Evolutionary conservation across 805 yeast genomes (phyloP).

Genomic region (Kodamaea laetipori): DNA sequence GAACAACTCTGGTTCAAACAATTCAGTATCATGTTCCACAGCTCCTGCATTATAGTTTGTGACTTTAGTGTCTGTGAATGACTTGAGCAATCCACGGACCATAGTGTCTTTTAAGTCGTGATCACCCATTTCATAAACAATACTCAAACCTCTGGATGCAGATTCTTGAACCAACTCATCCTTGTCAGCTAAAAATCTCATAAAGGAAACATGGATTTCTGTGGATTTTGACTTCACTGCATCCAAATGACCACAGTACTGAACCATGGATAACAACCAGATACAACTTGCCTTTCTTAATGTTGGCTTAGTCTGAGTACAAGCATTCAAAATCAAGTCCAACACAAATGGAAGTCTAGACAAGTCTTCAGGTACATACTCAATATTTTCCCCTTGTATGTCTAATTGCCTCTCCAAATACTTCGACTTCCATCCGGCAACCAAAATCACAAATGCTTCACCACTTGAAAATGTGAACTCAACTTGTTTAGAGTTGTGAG

Average conservation of each 20-base stretch:
- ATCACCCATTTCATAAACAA: constrained; percentile 79
- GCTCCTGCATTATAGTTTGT: constrained; percentile 61
- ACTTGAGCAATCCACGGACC: constrained; percentile 68
- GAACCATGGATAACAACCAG: constrained; percentile 81
- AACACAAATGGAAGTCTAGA: constrained; percentile 40
- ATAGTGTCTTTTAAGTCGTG: constrained; percentile 65
- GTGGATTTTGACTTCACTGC: constrained; percentile 45
- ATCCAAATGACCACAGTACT: constrained; percentile 60
- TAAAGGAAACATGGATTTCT: constrained; percentile 72
- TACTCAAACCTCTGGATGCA: constrained; percentile 84
- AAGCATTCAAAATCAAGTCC: constrained; percentile 50
- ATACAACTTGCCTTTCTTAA: constrained; percentile 76
- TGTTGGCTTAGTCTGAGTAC: constrained; percentile 69
- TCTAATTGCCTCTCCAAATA: constrained; percentile 56
- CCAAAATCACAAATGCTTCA: constrained; percentile 73
- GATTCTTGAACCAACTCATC: constrained; percentile 92
- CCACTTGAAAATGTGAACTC: constrained; percentile 80
- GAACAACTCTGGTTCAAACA: constrained; percentile 81
- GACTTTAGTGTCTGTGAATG: constrained; percentile 72
- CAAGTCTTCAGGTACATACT: constrained; percentile 18
- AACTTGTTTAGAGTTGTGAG: constrained; percentile 67
- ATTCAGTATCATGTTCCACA: constrained; percentile 74
- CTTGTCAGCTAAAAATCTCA: constrained; percentile 74
- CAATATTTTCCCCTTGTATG: constrained; percentile 40
- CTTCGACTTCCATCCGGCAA: constrained; percentile 75